A percentile compares a stretch with the other conserved stretches of the same genome.
Evolutionary conservation across 805 yeast species (phyloP).

Genomic region (Sungouiozyma ichnusensis): DNA sequence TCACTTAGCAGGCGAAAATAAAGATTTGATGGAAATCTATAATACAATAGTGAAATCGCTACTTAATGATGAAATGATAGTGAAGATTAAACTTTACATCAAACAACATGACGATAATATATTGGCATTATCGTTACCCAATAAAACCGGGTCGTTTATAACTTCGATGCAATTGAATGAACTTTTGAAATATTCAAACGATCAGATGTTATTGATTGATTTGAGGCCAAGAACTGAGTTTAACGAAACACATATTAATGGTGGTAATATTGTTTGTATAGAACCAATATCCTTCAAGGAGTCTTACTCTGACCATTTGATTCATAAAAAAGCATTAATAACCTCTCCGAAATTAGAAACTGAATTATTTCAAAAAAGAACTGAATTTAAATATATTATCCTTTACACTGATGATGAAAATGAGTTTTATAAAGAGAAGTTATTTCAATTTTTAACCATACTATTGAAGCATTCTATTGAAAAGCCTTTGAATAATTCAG

Average conservation of each 20-base stretch:
- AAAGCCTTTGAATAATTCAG: constrained; percentile 13
- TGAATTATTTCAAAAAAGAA: constrained; percentile 41
- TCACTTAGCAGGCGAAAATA: constrained; percentile 8
- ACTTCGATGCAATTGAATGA: constrained; percentile 8
- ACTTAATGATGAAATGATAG: constrained; percentile 22
- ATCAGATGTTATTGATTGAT: constrained; percentile 52
- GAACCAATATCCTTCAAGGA: constrained; percentile 56
- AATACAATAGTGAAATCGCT: constrained; percentile 24
- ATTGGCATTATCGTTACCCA: constrained; percentile 1
- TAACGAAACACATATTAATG: constrained; percentile 51
- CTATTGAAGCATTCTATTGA: constrained; percentile 21
- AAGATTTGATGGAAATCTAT: constrained; percentile 24
- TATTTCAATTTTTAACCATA: constrained; percentile 15
- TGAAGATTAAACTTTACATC: constrained; percentile 14
- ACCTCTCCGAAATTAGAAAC: constrained; percentile 49
- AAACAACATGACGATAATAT: constrained; percentile 1
- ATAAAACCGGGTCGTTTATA: constrained; percentile 7
- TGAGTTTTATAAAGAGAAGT: constrained; percentile 15
- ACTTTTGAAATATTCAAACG: constrained; percentile 8
- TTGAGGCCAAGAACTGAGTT: constrained; percentile 52
- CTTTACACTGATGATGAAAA: constrained; percentile 33
- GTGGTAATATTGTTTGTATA: constrained; percentile 53
- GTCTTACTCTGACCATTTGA: constrained; percentile 47
- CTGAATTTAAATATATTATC: constrained; percentile 51
- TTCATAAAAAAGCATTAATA: constrained; percentile 51